phyloP scores from a whole-genome alignment of 1,284 basidiomycete species.

The Apiotrichum akiyoshidainum region DNA sequence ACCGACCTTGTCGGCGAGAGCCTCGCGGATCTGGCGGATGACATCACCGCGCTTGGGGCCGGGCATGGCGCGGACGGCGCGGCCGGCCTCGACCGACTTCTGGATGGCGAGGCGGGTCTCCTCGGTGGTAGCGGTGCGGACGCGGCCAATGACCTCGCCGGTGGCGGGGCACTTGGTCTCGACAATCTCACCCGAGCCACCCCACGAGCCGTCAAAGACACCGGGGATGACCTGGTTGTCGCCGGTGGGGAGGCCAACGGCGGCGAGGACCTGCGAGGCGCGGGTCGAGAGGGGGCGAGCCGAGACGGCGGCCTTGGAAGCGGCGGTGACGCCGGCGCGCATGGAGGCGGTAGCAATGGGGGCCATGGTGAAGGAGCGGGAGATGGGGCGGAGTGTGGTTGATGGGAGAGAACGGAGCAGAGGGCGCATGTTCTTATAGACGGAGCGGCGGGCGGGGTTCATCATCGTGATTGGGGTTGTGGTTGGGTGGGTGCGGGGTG shows the following conservation, averaged over 20 bases:
- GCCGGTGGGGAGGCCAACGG: slow-evolving; percentile 31
- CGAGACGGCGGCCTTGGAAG: not conserved
- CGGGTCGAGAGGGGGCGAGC: slow-evolving; percentile 36
- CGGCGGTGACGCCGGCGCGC: not conserved
- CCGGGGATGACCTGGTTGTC: slow-evolving; percentile 29
- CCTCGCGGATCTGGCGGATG: slow-evolving; percentile 78
- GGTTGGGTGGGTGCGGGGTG: too few relatives aligned
- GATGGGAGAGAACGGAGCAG: not conserved
- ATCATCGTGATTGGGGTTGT: too few relatives aligned
- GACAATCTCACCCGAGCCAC: slow-evolving; percentile 37
- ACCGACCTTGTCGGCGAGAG: slow-evolving; percentile 74
- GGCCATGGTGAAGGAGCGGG: not conserved
- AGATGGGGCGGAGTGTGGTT: not conserved
- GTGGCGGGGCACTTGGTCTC: slow-evolving; percentile 42
- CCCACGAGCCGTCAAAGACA: slow-evolving; percentile 45
- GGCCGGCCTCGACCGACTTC: slow-evolving; percentile 57
- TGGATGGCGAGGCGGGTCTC: slow-evolving; percentile 31
- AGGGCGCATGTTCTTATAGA: not conserved
- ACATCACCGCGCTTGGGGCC: slow-evolving; percentile 85
- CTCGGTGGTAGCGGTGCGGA: slow-evolving; percentile 34
- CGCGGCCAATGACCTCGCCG: slow-evolving; percentile 40
- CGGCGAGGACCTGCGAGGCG: slow-evolving; percentile 33
- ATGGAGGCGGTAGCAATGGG: slow-evolving; percentile 7
- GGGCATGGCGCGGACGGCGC: slow-evolving; percentile 69
- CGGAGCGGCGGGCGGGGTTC: too few relatives aligned